Base-by-base conservation (phyloP, 148 eudicot species). In the Rhododendron williamsianum region DNA sequence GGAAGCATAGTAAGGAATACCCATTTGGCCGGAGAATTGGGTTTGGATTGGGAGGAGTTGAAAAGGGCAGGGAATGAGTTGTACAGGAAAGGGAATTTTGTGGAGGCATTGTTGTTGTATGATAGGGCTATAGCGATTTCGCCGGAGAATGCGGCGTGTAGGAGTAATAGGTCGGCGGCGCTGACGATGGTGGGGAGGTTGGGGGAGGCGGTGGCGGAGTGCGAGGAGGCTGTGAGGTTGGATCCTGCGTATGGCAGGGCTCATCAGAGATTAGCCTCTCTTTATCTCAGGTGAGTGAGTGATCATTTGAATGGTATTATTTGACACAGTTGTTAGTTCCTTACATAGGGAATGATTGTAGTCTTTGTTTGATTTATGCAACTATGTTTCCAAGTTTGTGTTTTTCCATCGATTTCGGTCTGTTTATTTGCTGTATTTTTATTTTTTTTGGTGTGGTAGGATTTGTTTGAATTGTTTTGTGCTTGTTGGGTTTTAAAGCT, bases 261-360 rank as follows among this genome's bases (percentile, higher is more conserved):
- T 84, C 93, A 90, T 87, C 90, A 88, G 78, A 85, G 91, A 27
- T 81, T 91, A 78, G 93, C 90, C 58, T 87, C 89, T 82, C 91
- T 91, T 19, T 88, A 88, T 82, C 86, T 89, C 19, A 87, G 93
- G 93, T 88, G 65, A 58, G 54, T 77, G 52, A 16, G 7, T 69
- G 2, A 10, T 3, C 36, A 69, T 27, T 30, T 69, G 9, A 9
- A n/a, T 63, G 12, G 30, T 54, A 54, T 54, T 18, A 54, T 54
- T 54, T 54, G 27, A 63, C 2, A 23, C 27, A 21, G 69, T 3
- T 7, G 27, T 23, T 63, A 9, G 9, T 79, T 11, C 1, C 9
- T 51, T 49, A 36, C 65, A 49, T 10, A 12, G 23, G 0, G 16
- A 3, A 16, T 25, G 38, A 15, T 33, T 25, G 51, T n/a, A 48